Conservation (phyloP, 805 yeast species). For the Kazachstania africana region DNA sequence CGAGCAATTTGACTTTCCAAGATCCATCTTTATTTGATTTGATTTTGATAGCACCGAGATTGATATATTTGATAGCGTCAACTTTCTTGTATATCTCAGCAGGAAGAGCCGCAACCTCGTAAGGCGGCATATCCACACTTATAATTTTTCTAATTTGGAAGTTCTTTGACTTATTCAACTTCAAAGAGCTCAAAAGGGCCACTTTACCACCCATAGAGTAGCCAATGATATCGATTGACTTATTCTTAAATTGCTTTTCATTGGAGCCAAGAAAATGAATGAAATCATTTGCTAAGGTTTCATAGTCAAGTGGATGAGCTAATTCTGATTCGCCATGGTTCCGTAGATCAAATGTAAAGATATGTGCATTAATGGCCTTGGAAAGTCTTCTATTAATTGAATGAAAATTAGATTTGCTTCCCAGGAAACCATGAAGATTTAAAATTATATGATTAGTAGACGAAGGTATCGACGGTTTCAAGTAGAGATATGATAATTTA, state of each 20-base stretch:
- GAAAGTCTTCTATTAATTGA: conserved; percentile 29
- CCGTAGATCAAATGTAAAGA: conserved; percentile 38
- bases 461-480: conserved; percentile 5
- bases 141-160: conserved; percentile 29
- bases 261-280: conserved; percentile 24
- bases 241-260: conserved; percentile 4
- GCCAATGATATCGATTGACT: conserved; percentile 32
- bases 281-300: conserved; percentile 33
- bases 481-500: conserved; percentile 12
- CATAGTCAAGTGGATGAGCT: conserved; percentile 35
- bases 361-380: conserved; percentile 22
- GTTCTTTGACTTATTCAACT: conserved; percentile 3
- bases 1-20: conserved; percentile 15
- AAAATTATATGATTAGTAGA: conserved; percentile 28
- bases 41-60: conserved; percentile 11
- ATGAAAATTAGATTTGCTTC: conserved; percentile 34
- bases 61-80: conserved; percentile 12
- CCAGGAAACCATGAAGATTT: conserved; percentile 44
- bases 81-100: conserved; percentile 12
- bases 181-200: conserved; percentile 35
- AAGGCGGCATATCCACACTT: conserved; percentile 30
- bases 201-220: conserved; percentile 56
- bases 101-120: conserved; percentile 13
- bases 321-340: conserved; percentile 44
- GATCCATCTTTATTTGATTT: conserved; percentile 9